A percentile compares a stretch with the other conserved stretches of the same genome.
Evolutionary conservation across 75 land plant species (phyloP).

Genomic region (Selaginella moellendorffii): DNA sequence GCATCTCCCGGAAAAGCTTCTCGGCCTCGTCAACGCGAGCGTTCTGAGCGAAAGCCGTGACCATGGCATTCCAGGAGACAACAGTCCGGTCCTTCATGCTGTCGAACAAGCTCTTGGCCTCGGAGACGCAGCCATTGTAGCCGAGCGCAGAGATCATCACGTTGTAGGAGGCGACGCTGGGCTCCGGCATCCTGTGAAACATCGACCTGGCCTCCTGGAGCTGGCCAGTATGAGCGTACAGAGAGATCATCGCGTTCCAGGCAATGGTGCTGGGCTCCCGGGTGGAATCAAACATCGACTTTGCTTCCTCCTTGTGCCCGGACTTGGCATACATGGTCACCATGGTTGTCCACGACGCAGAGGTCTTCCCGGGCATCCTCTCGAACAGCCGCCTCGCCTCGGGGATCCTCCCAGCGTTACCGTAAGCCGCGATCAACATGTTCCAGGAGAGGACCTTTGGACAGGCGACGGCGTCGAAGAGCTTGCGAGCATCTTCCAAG

Average conservation of each 20-base stretch:
- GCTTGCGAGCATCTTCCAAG: neutral
- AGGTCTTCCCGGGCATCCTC: neutral
- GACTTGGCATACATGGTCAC: neutral
- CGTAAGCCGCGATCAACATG: neutral
- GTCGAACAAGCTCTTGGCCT: neutral
- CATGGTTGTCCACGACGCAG: neutral
- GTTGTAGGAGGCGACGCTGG: neutral
- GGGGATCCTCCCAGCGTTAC: neutral
- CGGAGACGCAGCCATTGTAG: neutral
- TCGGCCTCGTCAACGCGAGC: too few species aligned
- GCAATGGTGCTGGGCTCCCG: neutral
- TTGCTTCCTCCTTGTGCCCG: neutral
- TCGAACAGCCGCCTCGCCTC: neutral
- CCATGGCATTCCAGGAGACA: too few species aligned
- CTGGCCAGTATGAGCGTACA: neutral
- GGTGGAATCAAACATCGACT: neutral
- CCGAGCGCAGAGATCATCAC: neutral
- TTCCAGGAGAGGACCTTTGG: neutral
- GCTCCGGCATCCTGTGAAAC: neutral
- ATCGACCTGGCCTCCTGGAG: neutral
- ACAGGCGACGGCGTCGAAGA: neutral
- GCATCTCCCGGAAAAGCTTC: too few species aligned
- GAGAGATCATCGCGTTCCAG: neutral
- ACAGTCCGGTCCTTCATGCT: neutral
- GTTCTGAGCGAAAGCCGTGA: neutral